Evolutionary conservation across 257 asterid species (phyloP).

Genomic region (Forsythia viridissima): DNA sequence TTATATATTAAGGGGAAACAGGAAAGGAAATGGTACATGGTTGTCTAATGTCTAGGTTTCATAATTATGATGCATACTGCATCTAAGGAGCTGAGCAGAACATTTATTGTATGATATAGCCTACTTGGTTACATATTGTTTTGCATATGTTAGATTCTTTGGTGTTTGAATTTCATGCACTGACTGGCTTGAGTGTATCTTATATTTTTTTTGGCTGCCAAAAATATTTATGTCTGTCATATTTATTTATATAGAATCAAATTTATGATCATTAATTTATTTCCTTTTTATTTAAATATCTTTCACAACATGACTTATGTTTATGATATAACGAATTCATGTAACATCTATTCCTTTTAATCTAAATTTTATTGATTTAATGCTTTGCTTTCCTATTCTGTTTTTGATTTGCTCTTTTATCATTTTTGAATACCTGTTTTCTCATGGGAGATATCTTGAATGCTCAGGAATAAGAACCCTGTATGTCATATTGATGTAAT

Average conservation of each 20-base stretch:
- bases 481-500: not conserved
- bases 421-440: not conserved
- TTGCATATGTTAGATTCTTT: not conserved
- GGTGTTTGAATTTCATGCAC: not conserved
- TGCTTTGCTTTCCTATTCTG: not conserved
- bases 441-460: constrained; percentile 7
- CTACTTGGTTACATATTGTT: not conserved
- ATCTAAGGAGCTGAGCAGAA: not conserved
- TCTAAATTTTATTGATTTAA: not conserved
- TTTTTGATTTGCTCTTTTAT: not conserved
- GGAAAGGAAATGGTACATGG: not conserved
- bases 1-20: not conserved
- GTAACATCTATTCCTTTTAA: not conserved
- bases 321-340: not conserved
- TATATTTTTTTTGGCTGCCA: not conserved
- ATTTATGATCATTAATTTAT: not conserved
- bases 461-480: not conserved
- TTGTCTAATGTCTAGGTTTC: not conserved
- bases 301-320: not conserved
- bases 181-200: not conserved
- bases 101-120: not conserved
- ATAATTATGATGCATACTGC: not conserved
- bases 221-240: not conserved
- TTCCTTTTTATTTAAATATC: not conserved
- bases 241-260: not conserved